These are phyloP conservation scores for Coccomyxa sp. DNA, from an alignment of 139 green algal genomes.

Conservation along the genomic window DNA sequence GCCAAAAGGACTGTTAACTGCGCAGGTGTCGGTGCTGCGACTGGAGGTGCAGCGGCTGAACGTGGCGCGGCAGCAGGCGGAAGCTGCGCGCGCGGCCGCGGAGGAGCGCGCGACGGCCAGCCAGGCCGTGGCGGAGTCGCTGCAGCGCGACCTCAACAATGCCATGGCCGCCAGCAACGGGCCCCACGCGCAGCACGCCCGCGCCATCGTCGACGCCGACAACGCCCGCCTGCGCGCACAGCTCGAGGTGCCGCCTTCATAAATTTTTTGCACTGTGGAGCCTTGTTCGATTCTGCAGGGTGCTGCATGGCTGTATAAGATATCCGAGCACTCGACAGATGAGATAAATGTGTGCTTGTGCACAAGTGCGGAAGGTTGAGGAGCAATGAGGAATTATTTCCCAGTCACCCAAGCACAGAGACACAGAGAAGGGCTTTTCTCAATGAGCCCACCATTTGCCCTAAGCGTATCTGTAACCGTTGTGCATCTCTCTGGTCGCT, in stretches of 20 bases:
- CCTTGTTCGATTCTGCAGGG: not conserved
- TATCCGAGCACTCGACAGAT: not conserved
- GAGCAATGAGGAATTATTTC: not conserved
- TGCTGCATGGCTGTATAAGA: not conserved
- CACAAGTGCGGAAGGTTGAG: not conserved
- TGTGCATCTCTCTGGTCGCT: too few species aligned
- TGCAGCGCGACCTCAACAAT: not conserved
- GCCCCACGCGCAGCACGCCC: not conserved
- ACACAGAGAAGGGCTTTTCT: too few species aligned
- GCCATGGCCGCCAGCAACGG: not conserved
- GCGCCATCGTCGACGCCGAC: not conserved
- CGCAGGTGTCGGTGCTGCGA: conserved; percentile 29
- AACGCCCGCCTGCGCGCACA: not conserved
- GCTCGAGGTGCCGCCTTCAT: not conserved
- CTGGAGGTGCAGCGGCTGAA: conserved; percentile 28
- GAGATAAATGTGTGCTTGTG: not conserved
- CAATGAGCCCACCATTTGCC: too few species aligned
- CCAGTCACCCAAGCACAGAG: too few species aligned
- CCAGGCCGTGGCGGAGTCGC: not conserved
- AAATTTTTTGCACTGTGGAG: not conserved
- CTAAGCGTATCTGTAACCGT: too few species aligned
- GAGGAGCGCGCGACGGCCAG: not conserved
- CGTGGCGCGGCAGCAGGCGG: conserved; percentile 3
- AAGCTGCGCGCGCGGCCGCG: not conserved
- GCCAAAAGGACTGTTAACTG: not conserved